phyloP scores from a whole-genome alignment of 2,329 filamentous ascomycete genomes.

The Mycosphaerella arachidis region DNA sequence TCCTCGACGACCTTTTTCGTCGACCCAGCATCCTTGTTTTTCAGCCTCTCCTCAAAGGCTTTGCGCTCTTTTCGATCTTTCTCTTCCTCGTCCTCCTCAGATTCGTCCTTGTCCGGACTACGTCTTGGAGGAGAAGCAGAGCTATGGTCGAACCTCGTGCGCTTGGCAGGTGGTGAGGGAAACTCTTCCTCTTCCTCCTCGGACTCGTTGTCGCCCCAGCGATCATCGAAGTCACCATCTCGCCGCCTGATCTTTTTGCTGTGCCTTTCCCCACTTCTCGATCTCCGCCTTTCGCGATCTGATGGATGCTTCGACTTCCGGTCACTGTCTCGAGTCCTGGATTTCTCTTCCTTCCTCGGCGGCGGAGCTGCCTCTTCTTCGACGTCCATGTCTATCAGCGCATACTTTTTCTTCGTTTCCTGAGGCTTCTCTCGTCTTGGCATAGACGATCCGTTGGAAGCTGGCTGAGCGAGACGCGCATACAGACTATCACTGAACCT shows the following conservation, averaged over 20 bases:
- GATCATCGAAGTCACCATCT: slow-evolving; percentile 63
- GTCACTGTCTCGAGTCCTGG: slow-evolving; percentile 23
- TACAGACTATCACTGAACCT: slow-evolving; percentile 48
- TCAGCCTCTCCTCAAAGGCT: slow-evolving; percentile 72
- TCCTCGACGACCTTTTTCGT: slow-evolving; percentile 66
- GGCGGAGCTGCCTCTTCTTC: slow-evolving; percentile 34
- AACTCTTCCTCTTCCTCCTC: slow-evolving; percentile 56
- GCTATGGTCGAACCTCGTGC: slow-evolving; percentile 62
- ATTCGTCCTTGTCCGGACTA: slow-evolving; percentile 19
- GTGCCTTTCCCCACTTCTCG: slow-evolving; percentile 36
- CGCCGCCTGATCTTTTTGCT: slow-evolving; percentile 50
- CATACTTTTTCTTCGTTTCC: slow-evolving; percentile 47
- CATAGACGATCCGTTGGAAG: slow-evolving; percentile 21
- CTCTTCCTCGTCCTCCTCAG: slow-evolving; percentile 38
- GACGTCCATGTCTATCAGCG: slow-evolving; percentile 52
- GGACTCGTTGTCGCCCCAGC: slow-evolving; percentile 75
- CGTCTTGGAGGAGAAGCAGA: slow-evolving; percentile 26
- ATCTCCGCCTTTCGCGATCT: slow-evolving; percentile 35
- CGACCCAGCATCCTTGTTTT: slow-evolving; percentile 64
- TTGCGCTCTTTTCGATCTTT: slow-evolving; percentile 71
- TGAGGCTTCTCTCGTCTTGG: slow-evolving; percentile 22
- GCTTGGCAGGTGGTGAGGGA: slow-evolving; percentile 65
- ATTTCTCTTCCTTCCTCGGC: slow-evolving; percentile 18
- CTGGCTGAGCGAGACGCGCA: slow-evolving; percentile 29
- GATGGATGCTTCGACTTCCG: slow-evolving; percentile 36